Evolutionary conservation across 2,329 filamentous ascomycete genomes (phyloP), one percentile per base, ranked within the genome.

Genomic region (Pseudocercospora vitis): DNA sequence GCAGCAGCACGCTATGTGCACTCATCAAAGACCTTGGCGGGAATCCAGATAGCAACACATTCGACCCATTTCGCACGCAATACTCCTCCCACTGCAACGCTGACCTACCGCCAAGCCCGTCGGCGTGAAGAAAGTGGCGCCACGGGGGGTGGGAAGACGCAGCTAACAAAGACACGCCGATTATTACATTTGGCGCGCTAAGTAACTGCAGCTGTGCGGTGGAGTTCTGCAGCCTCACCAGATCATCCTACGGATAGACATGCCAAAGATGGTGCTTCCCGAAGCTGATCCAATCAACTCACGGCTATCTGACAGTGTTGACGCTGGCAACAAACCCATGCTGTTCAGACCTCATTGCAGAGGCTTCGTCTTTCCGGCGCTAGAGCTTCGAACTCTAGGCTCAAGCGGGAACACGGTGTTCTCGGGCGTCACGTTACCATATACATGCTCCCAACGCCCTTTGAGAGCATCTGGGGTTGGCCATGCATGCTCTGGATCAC

Each of bases 321-420:
- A n/a, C n/a, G n/a, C n/a, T n/a, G n/a, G n/a, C n/a, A n/a, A n/a
- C n/a, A n/a, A n/a, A n/a, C n/a, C n/a, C n/a, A n/a, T n/a, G n/a
- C n/a, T n/a, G n/a, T n/a, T n/a, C n/a, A n/a, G n/a, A n/a, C n/a
- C n/a, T n/a, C n/a, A 24, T 26, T 42, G 37, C 37, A 24, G 7
- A 23, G 19, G 18, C 19, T 42, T 24, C 12, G 19, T 48, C 21
- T 33, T 49, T 7, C 54, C 54, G 40, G 52, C 51, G 42, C 56
- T 60, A 1, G 52, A 44, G 19, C 70, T 74, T 16, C 75, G 69
- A 57, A 78, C 73, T 18, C 68, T 70, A n/a, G 81, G 79, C 62
- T 85, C 78, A 2, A 83, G 68, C 0, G 82, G 81, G 49, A 85
- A 80, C 0, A 82, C 76, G 29, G 79, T 73, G 8, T 73, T 76